Base-by-base conservation (phyloP, 768 basidiomycete species). In the Serendipita sp. region DNA sequence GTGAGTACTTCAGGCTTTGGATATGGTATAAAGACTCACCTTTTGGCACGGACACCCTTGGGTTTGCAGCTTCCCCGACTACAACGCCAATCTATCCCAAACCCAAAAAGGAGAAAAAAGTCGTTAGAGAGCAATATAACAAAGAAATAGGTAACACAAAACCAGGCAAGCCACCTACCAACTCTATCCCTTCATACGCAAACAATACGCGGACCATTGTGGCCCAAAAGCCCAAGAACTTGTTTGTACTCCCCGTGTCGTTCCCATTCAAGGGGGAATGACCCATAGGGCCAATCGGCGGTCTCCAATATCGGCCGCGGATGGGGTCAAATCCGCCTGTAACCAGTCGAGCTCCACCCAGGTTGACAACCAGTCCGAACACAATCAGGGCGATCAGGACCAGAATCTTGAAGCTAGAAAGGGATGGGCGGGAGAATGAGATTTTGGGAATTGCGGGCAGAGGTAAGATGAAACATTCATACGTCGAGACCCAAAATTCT, bases 51-150 rank as follows among this genome's bases (percentile, higher is more conserved):
- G 13, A 22, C 9, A 17, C n/a, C 9, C 53, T 22, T 13, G 53
- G 53, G 28, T 58, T 58, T 17, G 53, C 53, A n/a, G 31, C 53
- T 31, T 58, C 53, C 11, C 53, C 53, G 30, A 58, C n/a, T 3
- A 33, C 53, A n/a, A 58, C 53, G 28, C 53, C 53, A 48, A 48
- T 48, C 45, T 48, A 20, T n/a, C n/a, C n/a, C n/a, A n/a, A n/a
- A n/a, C n/a, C n/a, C n/a, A n/a, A n/a, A n/a, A n/a, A n/a, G n/a
- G n/a, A n/a, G n/a, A n/a, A n/a, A n/a, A n/a, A n/a, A n/a, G n/a
- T n/a, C n/a, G n/a, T n/a, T n/a, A n/a, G n/a, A n/a, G n/a, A n/a
- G n/a, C n/a, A n/a, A n/a, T n/a, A n/a, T n/a, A n/a, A n/a, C n/a
- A n/a, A n/a, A n/a, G n/a, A n/a, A n/a, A n/a, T n/a, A n/a, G n/a